Base-by-base conservation (phyloP, 208 protist species). In the Trypanosoma vivax region DNA sequence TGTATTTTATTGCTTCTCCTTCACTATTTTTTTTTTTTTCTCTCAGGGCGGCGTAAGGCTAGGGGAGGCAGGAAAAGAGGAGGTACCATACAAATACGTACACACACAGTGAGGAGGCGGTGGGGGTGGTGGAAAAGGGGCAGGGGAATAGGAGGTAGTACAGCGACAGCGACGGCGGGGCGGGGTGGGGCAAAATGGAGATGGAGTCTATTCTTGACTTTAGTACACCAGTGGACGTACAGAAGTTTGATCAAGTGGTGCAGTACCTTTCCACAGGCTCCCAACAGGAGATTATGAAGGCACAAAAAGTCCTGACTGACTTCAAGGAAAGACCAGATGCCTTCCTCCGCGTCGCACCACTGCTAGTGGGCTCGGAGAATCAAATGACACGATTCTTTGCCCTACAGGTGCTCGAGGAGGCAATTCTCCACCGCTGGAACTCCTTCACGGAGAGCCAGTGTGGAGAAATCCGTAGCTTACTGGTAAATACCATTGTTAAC, bases 351-450 rank as follows among this genome's bases (percentile, higher is more conserved):
- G 95, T 97, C 10, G 93, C 97, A 50, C 54, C 61, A 21, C 91
- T 99, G 13, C 69, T 99, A 11, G 83, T 79, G 14, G 56, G 87
- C 1, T 94, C 92, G 5, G 33, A 68, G 23, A 74, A 55, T 33
- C 40, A 49, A 4, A 56, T 55, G 31, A 97, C 95, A 18, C 93
- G 92, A 19, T 97, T 94, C 57, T 86, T 96, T 42, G 78, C 86
- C 0, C 49, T 99, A 18, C 82, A 97, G 46, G 90, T 98, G 11
- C 64, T 99, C 9, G 92, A 99, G 5, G 78, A 89, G 14, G 66
- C 84, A 0, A 98, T 99, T 48, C 63, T 90, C 45, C 93, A 86
- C 40, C 67, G 83, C 5, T 99, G 97, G 97, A 98, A 98, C 56
- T 81, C 81, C 21, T 79, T 98, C n/a, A 83, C 90, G 46, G 60